A percentile compares a stretch with the other conserved stretches of the same genome.
phyloP scores from a whole-genome alignment of 371 early-diverging fungal genomes.

The Apophysomyces ossiformis region DNA sequence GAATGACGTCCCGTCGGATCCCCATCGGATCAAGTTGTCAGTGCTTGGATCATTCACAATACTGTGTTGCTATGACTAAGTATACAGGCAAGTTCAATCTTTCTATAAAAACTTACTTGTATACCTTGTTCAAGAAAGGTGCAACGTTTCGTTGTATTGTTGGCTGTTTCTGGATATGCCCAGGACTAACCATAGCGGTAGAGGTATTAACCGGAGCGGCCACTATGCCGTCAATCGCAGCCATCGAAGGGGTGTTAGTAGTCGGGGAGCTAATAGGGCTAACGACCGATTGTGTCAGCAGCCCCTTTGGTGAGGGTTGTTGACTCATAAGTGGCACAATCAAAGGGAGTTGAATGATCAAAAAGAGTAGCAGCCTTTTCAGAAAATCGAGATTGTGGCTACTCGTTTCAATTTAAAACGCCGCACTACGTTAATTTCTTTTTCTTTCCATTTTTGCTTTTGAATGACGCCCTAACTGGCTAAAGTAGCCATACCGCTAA shows the following conservation, averaged over 20 bases:
- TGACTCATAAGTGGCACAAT: not conserved
- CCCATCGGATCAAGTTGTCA: constrained; percentile 77
- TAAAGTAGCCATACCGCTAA: too few relatives aligned
- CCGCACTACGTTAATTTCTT: not conserved
- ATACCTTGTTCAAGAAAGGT: constrained; percentile 89
- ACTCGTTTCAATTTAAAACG: not conserved
- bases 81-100: not conserved
- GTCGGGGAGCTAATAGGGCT: not conserved
- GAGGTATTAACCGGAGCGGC: not conserved
- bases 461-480: too few relatives aligned
- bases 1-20: constrained; percentile 79
- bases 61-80: constrained; percentile 27
- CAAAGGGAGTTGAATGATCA: not conserved
- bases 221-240: not conserved
- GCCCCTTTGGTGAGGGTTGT: not conserved
- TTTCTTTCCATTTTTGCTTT: too few relatives aligned
- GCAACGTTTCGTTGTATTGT: constrained; percentile 62
- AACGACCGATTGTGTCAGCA: not conserved
- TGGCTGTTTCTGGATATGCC: constrained; percentile 3
- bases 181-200: constrained; percentile 1
- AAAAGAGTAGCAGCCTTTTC: not conserved
- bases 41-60: constrained; percentile 78
- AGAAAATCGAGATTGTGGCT: not conserved
- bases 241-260: not conserved
- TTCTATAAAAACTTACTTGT: constrained; percentile 53